Evolutionary conservation across 306 rosid species (phyloP).

Genomic region (Psophocarpus tetragonolobus): DNA sequence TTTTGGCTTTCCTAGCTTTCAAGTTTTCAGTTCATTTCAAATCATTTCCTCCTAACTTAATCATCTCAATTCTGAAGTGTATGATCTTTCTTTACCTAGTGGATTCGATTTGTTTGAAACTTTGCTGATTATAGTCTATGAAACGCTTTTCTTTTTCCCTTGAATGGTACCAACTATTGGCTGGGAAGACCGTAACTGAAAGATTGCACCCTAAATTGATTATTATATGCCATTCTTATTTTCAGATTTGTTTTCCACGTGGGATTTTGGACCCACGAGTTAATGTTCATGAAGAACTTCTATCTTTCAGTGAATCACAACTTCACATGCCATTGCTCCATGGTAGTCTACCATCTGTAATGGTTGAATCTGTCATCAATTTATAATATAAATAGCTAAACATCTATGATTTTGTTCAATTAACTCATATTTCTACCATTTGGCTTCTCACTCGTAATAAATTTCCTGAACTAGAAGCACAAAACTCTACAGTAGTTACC

Average conservation of each 20-base stretch:
- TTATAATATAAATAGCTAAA: neutral
- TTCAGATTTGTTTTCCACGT: conserved; percentile 24
- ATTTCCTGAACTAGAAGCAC: conserved; percentile 4
- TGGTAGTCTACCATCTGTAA: conserved; percentile 26
- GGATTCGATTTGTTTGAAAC: conserved; percentile 13
- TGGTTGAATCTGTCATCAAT: conserved; percentile 29
- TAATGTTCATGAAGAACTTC: conserved; percentile 25
- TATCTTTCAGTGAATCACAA: conserved; percentile 27
- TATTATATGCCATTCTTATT: neutral
- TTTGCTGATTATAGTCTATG: neutral
- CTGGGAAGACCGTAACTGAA: neutral
- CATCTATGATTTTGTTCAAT: neutral
- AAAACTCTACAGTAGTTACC: neutral
- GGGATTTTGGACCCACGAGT: neutral
- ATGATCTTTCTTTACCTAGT: neutral
- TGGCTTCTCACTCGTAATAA: conserved; percentile 1
- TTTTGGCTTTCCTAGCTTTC: neutral
- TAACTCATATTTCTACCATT: neutral
- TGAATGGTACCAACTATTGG: neutral
- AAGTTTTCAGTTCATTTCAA: neutral
- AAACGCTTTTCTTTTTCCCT: neutral
- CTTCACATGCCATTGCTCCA: conserved; percentile 26
- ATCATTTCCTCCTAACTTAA: neutral
- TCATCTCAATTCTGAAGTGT: neutral
- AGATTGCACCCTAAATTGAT: neutral